phyloP scores from a whole-genome alignment of 163 green algal genomes.

The Volvox carteri region DNA sequence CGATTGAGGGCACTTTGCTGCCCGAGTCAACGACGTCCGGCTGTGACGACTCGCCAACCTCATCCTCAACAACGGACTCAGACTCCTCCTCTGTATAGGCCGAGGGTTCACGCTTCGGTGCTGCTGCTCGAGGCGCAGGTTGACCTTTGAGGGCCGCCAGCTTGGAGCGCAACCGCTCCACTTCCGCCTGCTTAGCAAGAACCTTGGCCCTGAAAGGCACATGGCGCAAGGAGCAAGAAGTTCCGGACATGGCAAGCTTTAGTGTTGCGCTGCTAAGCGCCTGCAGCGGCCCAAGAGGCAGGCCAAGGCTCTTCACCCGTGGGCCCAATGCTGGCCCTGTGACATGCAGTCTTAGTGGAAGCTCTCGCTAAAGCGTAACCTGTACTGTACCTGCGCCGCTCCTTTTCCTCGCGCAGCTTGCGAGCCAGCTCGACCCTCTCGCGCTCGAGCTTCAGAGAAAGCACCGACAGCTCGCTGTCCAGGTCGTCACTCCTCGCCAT shows the following conservation, averaged over 20 bases:
- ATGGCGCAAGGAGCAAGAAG: no score
- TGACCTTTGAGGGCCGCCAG: conserved; percentile 7
- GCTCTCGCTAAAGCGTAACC: background rate
- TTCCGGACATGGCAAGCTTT: no score
- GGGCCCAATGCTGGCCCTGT: no score
- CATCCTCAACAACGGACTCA: background rate
- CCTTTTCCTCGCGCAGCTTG: conserved; percentile 33
- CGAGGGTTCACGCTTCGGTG: background rate
- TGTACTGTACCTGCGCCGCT: background rate
- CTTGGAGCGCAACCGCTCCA: conserved; percentile 30
- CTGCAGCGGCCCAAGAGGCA: no score
- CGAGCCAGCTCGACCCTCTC: conserved; percentile 31
- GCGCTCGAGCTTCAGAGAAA: conserved; percentile 44
- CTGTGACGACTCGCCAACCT: background rate
- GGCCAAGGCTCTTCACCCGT: no score
- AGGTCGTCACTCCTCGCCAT: conserved; percentile 2
- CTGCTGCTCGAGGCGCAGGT: background rate
- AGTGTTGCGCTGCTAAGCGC: no score
- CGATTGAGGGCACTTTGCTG: background rate
- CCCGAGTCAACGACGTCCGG: background rate
- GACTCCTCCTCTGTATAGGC: background rate
- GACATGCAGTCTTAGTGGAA: no score
- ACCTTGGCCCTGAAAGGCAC: conserved; percentile 33
- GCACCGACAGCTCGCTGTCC: conserved; percentile 31
- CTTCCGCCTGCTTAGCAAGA: conserved; percentile 33